Percentiles rank a stretch among this genome's conserved stretches.
Conservation (phyloP, 208 protist genomes). For the Zelonia costaricensis region DNA sequence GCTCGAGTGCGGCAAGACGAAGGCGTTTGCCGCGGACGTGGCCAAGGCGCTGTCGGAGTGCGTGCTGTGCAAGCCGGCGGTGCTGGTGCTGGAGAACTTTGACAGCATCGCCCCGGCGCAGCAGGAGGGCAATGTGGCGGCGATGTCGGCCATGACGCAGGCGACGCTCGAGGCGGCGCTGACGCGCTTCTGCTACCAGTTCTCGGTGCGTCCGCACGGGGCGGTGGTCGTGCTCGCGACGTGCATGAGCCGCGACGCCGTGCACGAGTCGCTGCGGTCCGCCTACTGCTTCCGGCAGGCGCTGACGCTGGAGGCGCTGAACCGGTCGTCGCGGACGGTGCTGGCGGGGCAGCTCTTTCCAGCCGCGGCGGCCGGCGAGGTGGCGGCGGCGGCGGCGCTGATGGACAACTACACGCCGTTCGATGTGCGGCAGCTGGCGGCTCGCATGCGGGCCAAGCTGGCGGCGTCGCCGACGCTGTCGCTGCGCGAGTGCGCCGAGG, state of each 20-base stretch:
- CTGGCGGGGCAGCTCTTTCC: conserved; percentile 69
- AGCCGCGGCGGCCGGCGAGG: conserved; percentile 22
- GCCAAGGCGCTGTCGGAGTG: conserved; percentile 58
- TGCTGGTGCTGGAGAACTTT: conserved; percentile 88
- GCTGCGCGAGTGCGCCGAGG: conserved; percentile 31
- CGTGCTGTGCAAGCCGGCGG: conserved; percentile 72
- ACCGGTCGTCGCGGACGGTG: conserved; percentile 39
- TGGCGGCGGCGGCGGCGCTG: conserved; percentile 41
- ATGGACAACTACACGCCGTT: conserved; percentile 93
- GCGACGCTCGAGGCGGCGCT: conserved; percentile 63
- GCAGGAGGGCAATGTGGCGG: conserved; percentile 61
- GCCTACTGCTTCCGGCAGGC: conserved; percentile 65
- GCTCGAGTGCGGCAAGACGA: conserved; percentile 60
- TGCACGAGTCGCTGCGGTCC: conserved; percentile 68
- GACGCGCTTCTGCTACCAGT: conserved; percentile 42
- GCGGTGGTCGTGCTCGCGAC: conserved; percentile 76
- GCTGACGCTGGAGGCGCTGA: conserved; percentile 65
- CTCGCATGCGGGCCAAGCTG: conserved; percentile 41
- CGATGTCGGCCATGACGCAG: conserved; percentile 62
- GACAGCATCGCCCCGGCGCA: conserved; percentile 78
- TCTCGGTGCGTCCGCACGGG: conserved; percentile 19
- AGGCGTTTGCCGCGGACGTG: conserved; percentile 47
- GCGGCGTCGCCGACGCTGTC: conserved; percentile 27
- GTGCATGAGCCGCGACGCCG: conserved; percentile 57
- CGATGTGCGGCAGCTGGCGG: conserved; percentile 62